phyloP scores from a whole-genome alignment of 2,329 filamentous ascomycete species.

The Trichoderma polysporum region DNA sequence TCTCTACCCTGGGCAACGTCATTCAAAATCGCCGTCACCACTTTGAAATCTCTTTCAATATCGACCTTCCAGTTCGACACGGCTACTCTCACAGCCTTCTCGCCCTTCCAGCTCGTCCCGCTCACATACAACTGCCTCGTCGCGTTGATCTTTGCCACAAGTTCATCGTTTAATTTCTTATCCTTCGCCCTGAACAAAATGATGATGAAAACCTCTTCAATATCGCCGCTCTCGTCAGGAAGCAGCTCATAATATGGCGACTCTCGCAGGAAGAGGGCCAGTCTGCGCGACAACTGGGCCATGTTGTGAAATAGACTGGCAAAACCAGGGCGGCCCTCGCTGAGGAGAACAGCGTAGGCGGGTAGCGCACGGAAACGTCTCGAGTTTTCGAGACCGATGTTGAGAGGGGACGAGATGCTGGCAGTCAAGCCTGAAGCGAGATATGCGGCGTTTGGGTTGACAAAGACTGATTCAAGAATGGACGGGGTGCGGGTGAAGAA shows the following conservation, averaged over 20 bases:
- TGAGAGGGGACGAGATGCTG: slow-evolving; percentile 74
- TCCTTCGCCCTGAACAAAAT: slow-evolving; percentile 77
- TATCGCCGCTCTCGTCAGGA: slow-evolving; percentile 46
- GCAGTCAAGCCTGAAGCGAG: slow-evolving; percentile 48
- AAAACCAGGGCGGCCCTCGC: slow-evolving; percentile 71
- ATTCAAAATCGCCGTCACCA: slow-evolving; percentile 65
- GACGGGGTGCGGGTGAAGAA: slow-evolving; percentile 71
- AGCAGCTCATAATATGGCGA: slow-evolving; percentile 67
- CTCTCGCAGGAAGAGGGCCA: slow-evolving; percentile 63
- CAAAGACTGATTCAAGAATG: slow-evolving; percentile 64
- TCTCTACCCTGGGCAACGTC: slow-evolving; percentile 41
- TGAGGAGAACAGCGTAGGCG: slow-evolving; percentile 75
- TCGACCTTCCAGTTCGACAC: slow-evolving; percentile 83
- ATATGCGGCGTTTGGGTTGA: slow-evolving; percentile 85
- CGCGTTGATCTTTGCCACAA: slow-evolving; percentile 73
- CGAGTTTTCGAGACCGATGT: slow-evolving; percentile 88
- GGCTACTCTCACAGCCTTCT: slow-evolving; percentile 76
- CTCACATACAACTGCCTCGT: slow-evolving; percentile 78
- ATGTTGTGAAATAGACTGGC: slow-evolving; percentile 69
- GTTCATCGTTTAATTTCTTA: slow-evolving; percentile 55
- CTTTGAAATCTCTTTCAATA: slow-evolving; percentile 61
- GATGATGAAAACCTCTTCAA: slow-evolving; percentile 59
- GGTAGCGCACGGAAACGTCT: slow-evolving; percentile 88
- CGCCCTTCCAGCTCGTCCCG: slow-evolving; percentile 73
- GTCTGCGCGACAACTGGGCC: slow-evolving; percentile 65